Evolutionary conservation across 176 grass and related monocot species (phyloP).

Genomic region (Triticum urartu): DNA sequence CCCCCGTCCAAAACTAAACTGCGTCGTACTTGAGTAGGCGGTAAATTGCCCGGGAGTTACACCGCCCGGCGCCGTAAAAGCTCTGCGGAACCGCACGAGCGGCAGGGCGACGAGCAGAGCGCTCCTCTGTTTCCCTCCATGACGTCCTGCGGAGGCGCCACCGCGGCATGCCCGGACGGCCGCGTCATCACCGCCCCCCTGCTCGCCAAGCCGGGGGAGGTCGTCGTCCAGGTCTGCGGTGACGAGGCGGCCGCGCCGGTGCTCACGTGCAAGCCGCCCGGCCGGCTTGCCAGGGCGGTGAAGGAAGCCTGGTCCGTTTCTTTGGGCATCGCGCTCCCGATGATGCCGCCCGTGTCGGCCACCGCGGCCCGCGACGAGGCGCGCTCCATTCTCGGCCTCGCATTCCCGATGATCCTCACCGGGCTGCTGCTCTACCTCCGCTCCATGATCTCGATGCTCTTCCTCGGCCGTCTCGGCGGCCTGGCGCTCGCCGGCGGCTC

Average conservation of each 20-base stretch:
- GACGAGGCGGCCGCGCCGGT: constrained; percentile 26
- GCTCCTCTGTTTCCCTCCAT: constrained; percentile 31
- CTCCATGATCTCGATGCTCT: constrained; percentile 94
- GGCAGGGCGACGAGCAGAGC: neutral
- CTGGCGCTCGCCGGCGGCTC: constrained; percentile 73
- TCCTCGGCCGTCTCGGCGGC: constrained; percentile 61
- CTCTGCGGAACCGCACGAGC: neutral
- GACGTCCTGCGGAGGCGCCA: constrained; percentile 17
- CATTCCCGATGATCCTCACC: constrained; percentile 76
- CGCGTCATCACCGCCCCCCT: constrained; percentile 19
- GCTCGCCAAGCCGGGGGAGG: constrained; percentile 31
- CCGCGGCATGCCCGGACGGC: constrained; percentile 30
- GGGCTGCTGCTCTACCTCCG: constrained; percentile 82
- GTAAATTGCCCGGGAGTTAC: constrained; percentile 34
- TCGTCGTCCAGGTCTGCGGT: constrained; percentile 15
- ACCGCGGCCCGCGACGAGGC: constrained; percentile 39
- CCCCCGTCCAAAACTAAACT: neutral
- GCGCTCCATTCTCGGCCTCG: constrained; percentile 57
- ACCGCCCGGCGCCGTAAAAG: constrained; percentile 10
- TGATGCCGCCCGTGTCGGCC: constrained; percentile 24
- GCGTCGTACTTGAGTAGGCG: neutral
- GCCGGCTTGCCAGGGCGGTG: constrained; percentile 26
- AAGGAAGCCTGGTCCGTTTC: constrained; percentile 32
- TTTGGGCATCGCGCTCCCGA: constrained; percentile 15
- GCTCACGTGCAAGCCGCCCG: constrained; percentile 35